Evolutionary conservation across 768 basidiomycete species (phyloP), one percentile per base, ranked within the genome.

Genomic region (Clavulina sp.): DNA sequence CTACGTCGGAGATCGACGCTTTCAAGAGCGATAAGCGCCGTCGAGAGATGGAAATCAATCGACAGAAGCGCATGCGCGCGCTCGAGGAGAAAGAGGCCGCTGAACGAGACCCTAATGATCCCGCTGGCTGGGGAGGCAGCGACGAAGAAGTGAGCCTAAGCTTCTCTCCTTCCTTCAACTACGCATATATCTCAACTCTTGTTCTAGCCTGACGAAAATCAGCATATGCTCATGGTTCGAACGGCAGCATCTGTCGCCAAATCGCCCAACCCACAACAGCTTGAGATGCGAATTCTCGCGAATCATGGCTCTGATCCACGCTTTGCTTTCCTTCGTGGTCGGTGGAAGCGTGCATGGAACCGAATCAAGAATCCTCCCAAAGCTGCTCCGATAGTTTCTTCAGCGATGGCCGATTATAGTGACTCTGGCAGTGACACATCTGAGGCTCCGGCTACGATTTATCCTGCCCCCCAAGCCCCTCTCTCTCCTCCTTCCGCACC

Each of bases 221-320:
- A 81, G 57, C 69, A 62, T 47, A 72, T 74, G 2, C 69, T 91
- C 7, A 89, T 95, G 78, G 64, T 67, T 7, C 75, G 80, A 49
- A 92, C 88, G 0, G 84, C 84, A 0, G 57, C 61, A 9, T 83
- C 87, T 54, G 64, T 92, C 30, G 60, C 72, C 24, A 65, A 75
- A 4, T 82, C 87, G 1, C 76, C 80, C 1, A 88, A 91, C 59
- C 74, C 84, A 16, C 75, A 79, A 0, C 78, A 88, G 56, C 71
- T 93, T 23, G 87, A 91, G 63, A 78, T 89, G 72, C 76, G 88
- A 4, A 89, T 95, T 58, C 68, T 93, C 16, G 80, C 89, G 6
- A 88, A 93, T 58, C 75, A 92, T 59, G 81, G 85, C 0, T 66
- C 70, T 9, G 87, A 93, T 61, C 67, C 69, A 41, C 73, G 84